Base-by-base conservation (phyloP, 2,329 filamentous ascomycete genomes). In the Pestalotiopsis sp. region DNA sequence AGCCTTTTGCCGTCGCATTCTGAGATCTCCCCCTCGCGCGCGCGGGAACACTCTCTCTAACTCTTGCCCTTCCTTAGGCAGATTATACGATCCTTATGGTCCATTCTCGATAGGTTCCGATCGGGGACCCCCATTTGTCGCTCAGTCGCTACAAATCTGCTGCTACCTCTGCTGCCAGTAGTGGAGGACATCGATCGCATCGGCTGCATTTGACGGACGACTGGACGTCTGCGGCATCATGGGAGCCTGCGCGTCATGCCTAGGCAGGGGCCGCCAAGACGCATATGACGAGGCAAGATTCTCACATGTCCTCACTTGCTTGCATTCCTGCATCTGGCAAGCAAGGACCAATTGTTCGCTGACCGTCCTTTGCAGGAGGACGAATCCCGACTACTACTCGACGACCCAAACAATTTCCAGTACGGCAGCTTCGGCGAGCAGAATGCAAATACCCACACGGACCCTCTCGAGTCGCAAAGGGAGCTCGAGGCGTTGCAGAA, bases 341-440 rank as follows among this genome's bases (percentile, higher is more conserved):
- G 20, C 31, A 27, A 49, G 27, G 68, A n/a, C 45, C 17, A 9
- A n/a, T 52, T 49, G 36, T 23, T 38, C 25, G 36, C 69, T 58
- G 64, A 71, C 66, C 17, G 1, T 14, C 14, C 14, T 13, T 23
- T 6, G 27, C 71, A 89, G 86, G 85, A 87, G 71, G 87, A 89
- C 66, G 86, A 88, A 71, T 85, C 84, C 17, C 83, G 88, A 49
- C 82, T 89, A 23, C 82, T 91, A 31, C 89, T 89, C 76, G 88
- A 90, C 71, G 89, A 91, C 68, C 82, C 85, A 45, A 87, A 87
- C 73, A 83, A 82, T 68, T 81, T 87, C 73, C 85, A 89, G 68
- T 91, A 91, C 71, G 88, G 88, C 62, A 90, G 88, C 77, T 91
- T 91, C 72, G 85, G 84, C 68, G 87, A 91, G 57, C 83, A 86